Conservation (phyloP, 352 stramenopile species). For the Phytophthora lateralis region DNA sequence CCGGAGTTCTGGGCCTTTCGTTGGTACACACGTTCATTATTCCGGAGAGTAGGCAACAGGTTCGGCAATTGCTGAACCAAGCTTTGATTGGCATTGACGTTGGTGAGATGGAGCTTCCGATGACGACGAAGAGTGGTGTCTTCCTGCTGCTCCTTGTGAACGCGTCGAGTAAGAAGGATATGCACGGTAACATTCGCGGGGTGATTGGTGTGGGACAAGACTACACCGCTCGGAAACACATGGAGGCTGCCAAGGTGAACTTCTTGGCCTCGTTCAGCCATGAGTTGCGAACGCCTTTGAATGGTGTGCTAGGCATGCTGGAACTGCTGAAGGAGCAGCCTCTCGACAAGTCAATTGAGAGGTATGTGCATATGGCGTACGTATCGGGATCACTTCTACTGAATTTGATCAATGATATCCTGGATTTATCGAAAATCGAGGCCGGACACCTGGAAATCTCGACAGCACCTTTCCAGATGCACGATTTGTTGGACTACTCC, state of each 20-base stretch:
- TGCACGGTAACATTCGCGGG: slow-evolving; percentile 91
- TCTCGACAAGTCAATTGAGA: slow-evolving; percentile 61
- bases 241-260: slow-evolving; percentile 86
- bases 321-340: slow-evolving; percentile 83
- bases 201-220: slow-evolving; percentile 94
- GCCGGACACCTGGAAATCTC: slow-evolving; percentile 91
- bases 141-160: slow-evolving; percentile 83
- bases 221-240: slow-evolving; percentile 89
- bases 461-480: slow-evolving; percentile 80
- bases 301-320: slow-evolving; percentile 84
- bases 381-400: slow-evolving; percentile 87
- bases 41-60: slow-evolving; percentile 65
- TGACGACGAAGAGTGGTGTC: slow-evolving; percentile 73
- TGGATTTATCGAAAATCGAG: slow-evolving; percentile 94
- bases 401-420: slow-evolving; percentile 92
- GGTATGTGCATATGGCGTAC: slow-evolving; percentile 88
- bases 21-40: slow-evolving; percentile 85
- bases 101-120: slow-evolving; percentile 89
- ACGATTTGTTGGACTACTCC: slow-evolving; percentile 85
- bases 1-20: slow-evolving; percentile 65
- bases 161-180: slow-evolving; percentile 89
- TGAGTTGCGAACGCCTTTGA: slow-evolving; percentile 81
- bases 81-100: slow-evolving; percentile 86
- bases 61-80: slow-evolving; percentile 79
- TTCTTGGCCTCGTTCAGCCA: slow-evolving; percentile 89